Evolutionary conservation across 805 yeast species (phyloP), one percentile per base, ranked within the genome.

Genomic region (Candida argentea): DNA sequence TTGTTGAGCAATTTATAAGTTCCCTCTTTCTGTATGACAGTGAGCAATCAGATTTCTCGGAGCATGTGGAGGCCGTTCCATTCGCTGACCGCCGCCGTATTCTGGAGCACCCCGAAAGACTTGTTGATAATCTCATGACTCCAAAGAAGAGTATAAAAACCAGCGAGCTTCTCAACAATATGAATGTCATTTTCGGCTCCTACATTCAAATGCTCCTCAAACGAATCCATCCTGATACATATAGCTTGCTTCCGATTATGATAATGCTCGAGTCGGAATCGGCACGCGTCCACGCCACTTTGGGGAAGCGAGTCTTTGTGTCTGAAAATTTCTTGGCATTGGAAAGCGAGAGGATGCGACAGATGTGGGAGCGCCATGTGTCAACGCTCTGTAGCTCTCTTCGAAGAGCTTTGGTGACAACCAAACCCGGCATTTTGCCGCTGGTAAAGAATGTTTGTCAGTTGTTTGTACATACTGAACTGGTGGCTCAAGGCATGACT

Each of bases 111-210:
- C n/a, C n/a, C n/a, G n/a, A n/a, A n/a, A 32, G 31, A 3, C 28
- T 51, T 5, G 40, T 67, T 28, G 53, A 54, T 12, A 44, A 46
- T 3, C 28, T 45, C 7, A 30, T 37, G 16, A 33, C 64, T 38
- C 68, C 62, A 29, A 54, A 67, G 10, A 70, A 45, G 33, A 43
- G 43, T 9, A 62, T 62, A 32, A 68, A 79, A 5, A 32, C 34
- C 3, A 61, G 57, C 27, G 71, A 62, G 6, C 45, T 73, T 24
- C 51, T 61, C 9, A 50, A 59, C 13, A 52, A 63, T 18, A 61
- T 77, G 49, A 58, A 61, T 8, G 46, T 50, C 5, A 52, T 75
- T 1, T 74, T 76, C 42, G 52, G 73, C 3, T 45, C 42, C 22
- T 62, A 48, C 32, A 50, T 56, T 32, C 57, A 57, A 34, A 36